Conservation (phyloP, 2,329 filamentous ascomycete species). For the Clonostachys chloroleuca region DNA sequence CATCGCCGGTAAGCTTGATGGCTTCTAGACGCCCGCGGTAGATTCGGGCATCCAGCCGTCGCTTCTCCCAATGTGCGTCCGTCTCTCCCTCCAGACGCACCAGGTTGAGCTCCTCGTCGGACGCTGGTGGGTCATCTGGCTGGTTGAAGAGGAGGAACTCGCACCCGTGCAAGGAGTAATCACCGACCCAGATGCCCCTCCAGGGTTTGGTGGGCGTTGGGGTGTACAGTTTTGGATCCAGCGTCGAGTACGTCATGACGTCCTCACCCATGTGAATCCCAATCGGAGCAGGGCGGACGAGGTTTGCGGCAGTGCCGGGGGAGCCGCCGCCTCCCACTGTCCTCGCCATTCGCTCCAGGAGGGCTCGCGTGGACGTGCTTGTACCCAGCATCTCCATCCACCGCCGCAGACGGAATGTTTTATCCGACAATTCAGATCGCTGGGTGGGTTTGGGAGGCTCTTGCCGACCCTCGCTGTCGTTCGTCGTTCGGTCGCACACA, state of each 20-base stretch:
- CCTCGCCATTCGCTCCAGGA: background rate
- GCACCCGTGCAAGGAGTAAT: conserved; percentile 83
- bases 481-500: conserved; percentile 19
- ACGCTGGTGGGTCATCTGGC: conserved; percentile 40
- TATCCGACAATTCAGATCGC: conserved; percentile 59
- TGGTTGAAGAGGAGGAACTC: conserved; percentile 86
- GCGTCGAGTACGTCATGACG: conserved; percentile 62
- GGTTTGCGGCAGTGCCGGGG: conserved; percentile 7
- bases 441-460: conserved; percentile 31
- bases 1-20: conserved; percentile 88
- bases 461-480: conserved; percentile 14
- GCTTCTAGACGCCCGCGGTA: conserved; percentile 71
- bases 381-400: conserved; percentile 65
- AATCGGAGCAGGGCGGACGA: conserved; percentile 11
- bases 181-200: conserved; percentile 88
- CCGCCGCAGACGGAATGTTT: conserved; percentile 62
- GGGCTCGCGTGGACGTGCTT: background rate
- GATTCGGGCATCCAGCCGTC: conserved; percentile 39
- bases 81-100: conserved; percentile 33
- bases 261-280: conserved; percentile 50
- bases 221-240: conserved; percentile 72
- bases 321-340: background rate
- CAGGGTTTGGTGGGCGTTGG: conserved; percentile 78
- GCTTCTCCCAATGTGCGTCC: conserved; percentile 35
- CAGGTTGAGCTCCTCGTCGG: conserved; percentile 34